These are phyloP conservation scores for Trichoderma semiorbis DNA, from an alignment of 2,329 filamentous ascomycete genomes.

Conservation along the genomic window DNA sequence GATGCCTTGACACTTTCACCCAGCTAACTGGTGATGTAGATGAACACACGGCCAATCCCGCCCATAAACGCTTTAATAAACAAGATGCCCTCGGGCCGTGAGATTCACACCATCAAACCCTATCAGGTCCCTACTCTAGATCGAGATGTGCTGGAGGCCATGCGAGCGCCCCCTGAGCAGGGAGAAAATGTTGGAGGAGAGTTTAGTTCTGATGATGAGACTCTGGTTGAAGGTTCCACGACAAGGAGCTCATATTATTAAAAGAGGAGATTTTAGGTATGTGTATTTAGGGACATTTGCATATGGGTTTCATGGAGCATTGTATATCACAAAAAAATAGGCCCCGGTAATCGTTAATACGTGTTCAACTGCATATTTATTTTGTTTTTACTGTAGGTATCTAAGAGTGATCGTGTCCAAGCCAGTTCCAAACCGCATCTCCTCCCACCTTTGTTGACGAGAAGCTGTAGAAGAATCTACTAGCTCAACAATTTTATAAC, in stretches of 20 bases:
- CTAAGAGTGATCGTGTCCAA: not conserved
- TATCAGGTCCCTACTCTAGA: slow-evolving; percentile 66
- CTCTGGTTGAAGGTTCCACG: slow-evolving; percentile 37
- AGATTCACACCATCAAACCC: slow-evolving; percentile 71
- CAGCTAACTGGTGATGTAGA: slow-evolving; percentile 42
- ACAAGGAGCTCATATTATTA: slow-evolving; percentile 40
- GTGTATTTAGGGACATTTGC: not conserved
- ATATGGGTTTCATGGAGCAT: not conserved
- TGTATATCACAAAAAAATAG: not conserved
- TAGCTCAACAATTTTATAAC: not conserved
- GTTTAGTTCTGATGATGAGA: slow-evolving; percentile 39
- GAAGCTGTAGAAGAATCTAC: not conserved
- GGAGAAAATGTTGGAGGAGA: slow-evolving; percentile 34
- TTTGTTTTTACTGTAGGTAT: not conserved
- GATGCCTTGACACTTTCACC: fast-evolving
- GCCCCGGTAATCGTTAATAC: not conserved
- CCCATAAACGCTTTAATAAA: slow-evolving; percentile 67
- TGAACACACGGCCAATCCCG: slow-evolving; percentile 77
- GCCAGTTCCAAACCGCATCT: not conserved
- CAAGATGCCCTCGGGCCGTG: slow-evolving; percentile 81
- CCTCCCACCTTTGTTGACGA: not conserved
- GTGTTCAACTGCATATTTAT: not conserved
- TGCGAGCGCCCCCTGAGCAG: slow-evolving; percentile 43
- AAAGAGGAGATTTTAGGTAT: not conserved
- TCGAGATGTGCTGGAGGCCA: slow-evolving; percentile 58